Evolutionary conservation across 163 green algal genomes (phyloP), one percentile per base, ranked within the genome.

Genomic region (Smithsoniella earleae): DNA sequence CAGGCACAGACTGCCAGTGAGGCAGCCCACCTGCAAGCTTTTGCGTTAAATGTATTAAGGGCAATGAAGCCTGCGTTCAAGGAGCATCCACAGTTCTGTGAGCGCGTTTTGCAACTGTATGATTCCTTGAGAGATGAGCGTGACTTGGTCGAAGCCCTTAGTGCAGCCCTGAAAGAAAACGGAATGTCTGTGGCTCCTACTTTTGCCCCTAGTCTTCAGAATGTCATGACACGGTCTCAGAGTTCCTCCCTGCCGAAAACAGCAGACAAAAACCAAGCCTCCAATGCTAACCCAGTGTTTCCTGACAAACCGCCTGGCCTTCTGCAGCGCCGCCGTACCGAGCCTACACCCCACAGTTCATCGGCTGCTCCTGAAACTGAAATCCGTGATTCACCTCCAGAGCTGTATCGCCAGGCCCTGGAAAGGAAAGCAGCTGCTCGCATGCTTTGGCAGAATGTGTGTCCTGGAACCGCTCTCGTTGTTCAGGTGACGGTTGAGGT

Each of bases 41-140:
- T 69, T 31, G 58, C 58, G 0, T 25, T 69, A 18, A 69, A 69
- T 13, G 58, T 31, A 16, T 31, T 69, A n/a, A 30, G 58, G 5
- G 58, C 58, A n/a, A 69, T 69, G 58, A 36, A n/a, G 18, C 58
- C 58, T 0, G 58, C 58, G 5, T 69, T 69, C 58, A 30, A 37
- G 20, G 58, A 69, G 6, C 58, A 69, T 13, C 58, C 58, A 18
- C 58, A 69, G 58, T 69, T 69, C 58, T 69, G 58, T 34, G 58
- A 69, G 25, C 58, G 58, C n/a, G 58, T 69, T 31, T n/a, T 69
- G 58, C 58, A 69, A 33, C 34, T n/a, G 27, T n/a, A 30, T 16
- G 58, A 69, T n/a, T 30, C 58, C 20, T 31, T 69, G 30, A 33
- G 34, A 33, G 25, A 69, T 40, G 58, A 69, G 27, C 58, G 30